phyloP scores from a whole-genome alignment of 1,284 basidiomycete genomes.

The Rugosomyces carneus region DNA sequence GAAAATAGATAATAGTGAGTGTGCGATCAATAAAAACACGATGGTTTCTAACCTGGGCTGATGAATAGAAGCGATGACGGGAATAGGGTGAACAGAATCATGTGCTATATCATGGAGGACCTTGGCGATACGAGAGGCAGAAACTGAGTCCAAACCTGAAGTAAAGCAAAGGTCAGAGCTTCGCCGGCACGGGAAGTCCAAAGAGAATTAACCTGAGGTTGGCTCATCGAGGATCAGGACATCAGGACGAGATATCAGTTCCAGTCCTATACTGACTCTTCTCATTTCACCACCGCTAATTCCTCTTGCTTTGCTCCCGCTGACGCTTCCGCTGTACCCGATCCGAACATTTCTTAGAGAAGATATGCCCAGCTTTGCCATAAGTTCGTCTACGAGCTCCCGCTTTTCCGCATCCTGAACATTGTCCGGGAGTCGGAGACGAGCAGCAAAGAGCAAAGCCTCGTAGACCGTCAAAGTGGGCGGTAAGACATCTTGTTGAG shows the following conservation, averaged over 20 bases:
- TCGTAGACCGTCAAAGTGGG: constrained; percentile 78
- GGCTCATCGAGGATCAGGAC: constrained; percentile 82
- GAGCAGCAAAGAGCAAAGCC: constrained; percentile 78
- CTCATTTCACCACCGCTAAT: constrained; percentile 87
- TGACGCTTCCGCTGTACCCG: constrained; percentile 43
- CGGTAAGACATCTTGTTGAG: constrained; percentile 80
- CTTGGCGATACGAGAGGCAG: constrained; percentile 71
- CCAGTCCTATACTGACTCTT: constrained; percentile 78
- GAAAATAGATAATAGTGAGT: background rate
- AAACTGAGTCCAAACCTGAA: constrained; percentile 77
- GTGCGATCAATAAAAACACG: background rate
- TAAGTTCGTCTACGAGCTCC: constrained; percentile 61
- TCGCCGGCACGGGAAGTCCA: background rate
- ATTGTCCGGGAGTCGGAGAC: constrained; percentile 76
- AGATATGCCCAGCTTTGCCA: constrained; percentile 72
- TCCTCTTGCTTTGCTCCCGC: constrained; percentile 67
- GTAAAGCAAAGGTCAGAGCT: constrained; percentile 2
- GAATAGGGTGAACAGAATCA: constrained; percentile 62
- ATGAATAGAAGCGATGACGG: constrained; percentile 83
- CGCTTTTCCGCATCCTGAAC: constrained; percentile 63
- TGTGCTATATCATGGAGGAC: constrained; percentile 72
- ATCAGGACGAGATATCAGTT: constrained; percentile 76
- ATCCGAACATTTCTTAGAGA: constrained; percentile 71
- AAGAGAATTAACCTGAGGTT: constrained; percentile 51
- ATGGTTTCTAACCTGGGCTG: constrained; percentile 57